Base-by-base conservation (phyloP, 2,329 filamentous ascomycete genomes). In the Aureobasidium namibiae region DNA sequence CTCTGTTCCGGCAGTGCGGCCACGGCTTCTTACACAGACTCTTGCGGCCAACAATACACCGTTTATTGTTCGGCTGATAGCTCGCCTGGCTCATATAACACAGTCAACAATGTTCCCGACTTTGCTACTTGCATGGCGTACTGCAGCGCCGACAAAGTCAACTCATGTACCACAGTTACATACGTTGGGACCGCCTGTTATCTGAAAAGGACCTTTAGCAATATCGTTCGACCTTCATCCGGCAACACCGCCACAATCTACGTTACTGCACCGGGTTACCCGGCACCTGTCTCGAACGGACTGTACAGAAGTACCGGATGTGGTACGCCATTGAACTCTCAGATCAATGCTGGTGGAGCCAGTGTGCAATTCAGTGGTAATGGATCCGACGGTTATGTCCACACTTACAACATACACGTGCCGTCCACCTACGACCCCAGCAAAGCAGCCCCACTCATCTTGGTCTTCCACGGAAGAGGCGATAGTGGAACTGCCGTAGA, bases 381-480 rank as follows among this genome's bases (percentile, higher is more conserved):
- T 23, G 65, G 66, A 33, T 29, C 56, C 23, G 56, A 59, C 34
- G 71, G 72, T 21, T 53, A 67, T 3, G 58, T 65, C 14, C 72
- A 73, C n/a, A 68, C 64, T 11, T 76, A 73, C 54, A 68, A 68
- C 16, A 63, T 77, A 11, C 71, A 74, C 49, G 64, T 76, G 4
- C 74, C 75, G 1, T 49, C 68, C 34, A 69, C 66, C 41, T 80
- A 79, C 67, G 63, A 75, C 21, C 59, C 61, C 9, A 67, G 67
- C 50, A 71, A 60, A 2, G 68, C 74, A 1, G 66, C 72, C 0
- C 72, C 76, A 1, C 59, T 81, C 26, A 77, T 80, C 44, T 67
- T 81, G 36, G 78, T 78, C 7, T 80, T 75, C 63, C 78, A 80
- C 59, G 78, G 78, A 4, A 70, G 73, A 8, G 66, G 64, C 16